Base-by-base conservation (phyloP, 2,329 filamentous ascomycete genomes). In the Phyllosticta citribraziliensis region DNA sequence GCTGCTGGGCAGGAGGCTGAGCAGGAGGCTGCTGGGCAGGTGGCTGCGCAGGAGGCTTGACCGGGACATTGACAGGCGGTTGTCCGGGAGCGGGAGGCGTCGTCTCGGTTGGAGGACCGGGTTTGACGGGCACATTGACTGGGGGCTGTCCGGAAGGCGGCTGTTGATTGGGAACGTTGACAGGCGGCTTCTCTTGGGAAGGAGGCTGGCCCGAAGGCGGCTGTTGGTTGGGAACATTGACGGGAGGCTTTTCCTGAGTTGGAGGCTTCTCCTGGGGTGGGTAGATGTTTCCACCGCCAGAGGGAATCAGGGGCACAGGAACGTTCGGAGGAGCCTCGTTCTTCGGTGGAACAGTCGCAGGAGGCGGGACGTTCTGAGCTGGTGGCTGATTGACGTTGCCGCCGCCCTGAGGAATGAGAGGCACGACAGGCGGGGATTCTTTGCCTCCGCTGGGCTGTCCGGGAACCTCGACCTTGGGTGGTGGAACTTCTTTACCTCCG, bases 391-490 rank as follows among this genome's bases (percentile, higher is more conserved):
- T n/a, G 6, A n/a, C 6, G n/a, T n/a, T n/a, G 6, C 40, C 40
- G n/a, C 14, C 14, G n/a, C 14, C 17, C 1, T n/a, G 6, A 8
- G 40, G 40, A 4, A 47, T 47, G 17, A 47, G 58, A 53, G 40
- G 47, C 58, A 53, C 52, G 5, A 22, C 22, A 22, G 47, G 20
- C 58, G 11, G 58, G 57, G 12, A 30, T 59, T 30, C 27, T 8
- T 30, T 30, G 9, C 27, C 27, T 2, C 27, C 27, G 57, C 52
- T 55, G 14, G 11, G 35, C 53, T 56, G 52, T 12, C 58, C 58
- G n/a, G 25, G 24, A 20, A 55, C 52, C 8, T 72, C 70, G 17
- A 81, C 73, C 6, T 80, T 81, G 0, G 74, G 72, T 55, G 57
- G 57, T 11, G 53, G 35, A 56, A n/a, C 52, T 59, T 30, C 27